phyloP scores from a whole-genome alignment of 2,329 filamentous ascomycete species.

The Cercospora canescens region DNA sequence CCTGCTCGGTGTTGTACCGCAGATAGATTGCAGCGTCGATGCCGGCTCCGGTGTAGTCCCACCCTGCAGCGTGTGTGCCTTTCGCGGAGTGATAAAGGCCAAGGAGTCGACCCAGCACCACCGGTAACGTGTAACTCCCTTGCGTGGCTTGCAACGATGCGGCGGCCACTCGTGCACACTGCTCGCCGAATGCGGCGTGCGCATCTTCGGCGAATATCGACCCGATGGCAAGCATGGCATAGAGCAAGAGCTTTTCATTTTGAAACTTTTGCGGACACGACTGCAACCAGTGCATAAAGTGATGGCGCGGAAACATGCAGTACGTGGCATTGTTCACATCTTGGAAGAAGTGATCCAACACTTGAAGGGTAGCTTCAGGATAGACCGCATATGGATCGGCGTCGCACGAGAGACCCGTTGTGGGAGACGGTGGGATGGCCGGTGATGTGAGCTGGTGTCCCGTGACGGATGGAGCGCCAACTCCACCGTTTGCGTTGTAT shows the following conservation, averaged over 20 bases:
- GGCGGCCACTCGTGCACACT: constrained; percentile 57
- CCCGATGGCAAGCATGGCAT: constrained; percentile 59
- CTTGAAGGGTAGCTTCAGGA: constrained; percentile 50
- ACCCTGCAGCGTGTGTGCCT: constrained; percentile 60
- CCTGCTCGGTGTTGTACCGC: constrained; percentile 58
- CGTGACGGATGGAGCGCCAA: neutral
- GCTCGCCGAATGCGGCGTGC: constrained; percentile 42
- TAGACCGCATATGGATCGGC: constrained; percentile 57
- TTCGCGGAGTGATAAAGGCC: constrained; percentile 65
- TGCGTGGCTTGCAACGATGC: constrained; percentile 56
- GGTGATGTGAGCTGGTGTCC: constrained; percentile 27
- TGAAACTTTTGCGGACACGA: constrained; percentile 36
- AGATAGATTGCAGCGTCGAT: constrained; percentile 62
- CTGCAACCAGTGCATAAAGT: constrained; percentile 60
- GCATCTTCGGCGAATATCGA: constrained; percentile 56
- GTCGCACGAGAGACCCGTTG: constrained; percentile 43
- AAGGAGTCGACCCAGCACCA: constrained; percentile 68
- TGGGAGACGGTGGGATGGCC: constrained; percentile 23
- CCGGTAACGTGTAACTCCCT: constrained; percentile 59
- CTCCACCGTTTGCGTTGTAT: constrained; percentile 12
- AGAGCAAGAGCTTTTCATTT: constrained; percentile 60
- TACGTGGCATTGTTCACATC: constrained; percentile 57
- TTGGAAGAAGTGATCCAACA: constrained; percentile 59
- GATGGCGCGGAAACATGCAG: constrained; percentile 56
- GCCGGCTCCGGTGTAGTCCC: constrained; percentile 64